Percentiles rank a stretch among this genome's conserved stretches.
Evolutionary conservation across 2,329 filamentous ascomycete species (phyloP).

Genomic region (Clonostachys solani): DNA sequence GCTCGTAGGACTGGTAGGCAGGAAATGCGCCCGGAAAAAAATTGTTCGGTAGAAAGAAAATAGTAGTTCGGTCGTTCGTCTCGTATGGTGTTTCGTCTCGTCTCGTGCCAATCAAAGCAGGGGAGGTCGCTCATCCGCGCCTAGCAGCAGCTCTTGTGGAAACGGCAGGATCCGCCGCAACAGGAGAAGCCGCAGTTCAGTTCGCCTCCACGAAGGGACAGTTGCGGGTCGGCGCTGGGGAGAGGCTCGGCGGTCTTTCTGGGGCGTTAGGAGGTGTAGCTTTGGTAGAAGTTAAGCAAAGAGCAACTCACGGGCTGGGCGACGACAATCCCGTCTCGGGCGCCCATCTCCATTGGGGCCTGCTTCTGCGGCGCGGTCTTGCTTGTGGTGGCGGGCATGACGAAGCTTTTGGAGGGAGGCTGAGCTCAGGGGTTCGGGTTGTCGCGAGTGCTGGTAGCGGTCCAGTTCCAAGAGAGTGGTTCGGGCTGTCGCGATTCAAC

Average conservation of each 20-base stretch:
- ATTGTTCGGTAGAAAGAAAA: too few species aligned
- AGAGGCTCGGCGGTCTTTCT: background rate
- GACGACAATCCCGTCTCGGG: background rate
- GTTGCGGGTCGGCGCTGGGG: constrained; percentile 13
- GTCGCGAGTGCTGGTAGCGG: background rate
- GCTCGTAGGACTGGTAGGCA: too few species aligned
- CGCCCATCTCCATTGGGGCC: constrained; percentile 1
- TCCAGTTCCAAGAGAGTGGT: background rate
- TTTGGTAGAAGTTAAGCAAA: background rate
- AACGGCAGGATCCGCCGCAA: constrained; percentile 18
- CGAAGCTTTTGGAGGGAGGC: background rate
- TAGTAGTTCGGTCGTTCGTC: too few species aligned
- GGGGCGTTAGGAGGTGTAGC: background rate
- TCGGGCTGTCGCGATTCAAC: too few species aligned
- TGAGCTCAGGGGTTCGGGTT: too few species aligned
- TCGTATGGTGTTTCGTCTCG: too few species aligned
- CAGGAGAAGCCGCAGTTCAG: constrained; percentile 17
- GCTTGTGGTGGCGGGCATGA: background rate
- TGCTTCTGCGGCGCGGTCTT: constrained; percentile 1
- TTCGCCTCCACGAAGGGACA: constrained; percentile 17
- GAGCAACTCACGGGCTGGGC: constrained; percentile 6
- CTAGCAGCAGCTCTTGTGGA: constrained; percentile 21
- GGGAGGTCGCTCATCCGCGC: background rate
- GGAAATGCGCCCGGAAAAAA: too few species aligned
- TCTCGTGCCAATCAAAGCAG: too few species aligned